A percentile compares a stretch with the other conserved stretches of the same genome.
Conservation (phyloP, 257 asterid species). For the Gentiana dahurica region DNA sequence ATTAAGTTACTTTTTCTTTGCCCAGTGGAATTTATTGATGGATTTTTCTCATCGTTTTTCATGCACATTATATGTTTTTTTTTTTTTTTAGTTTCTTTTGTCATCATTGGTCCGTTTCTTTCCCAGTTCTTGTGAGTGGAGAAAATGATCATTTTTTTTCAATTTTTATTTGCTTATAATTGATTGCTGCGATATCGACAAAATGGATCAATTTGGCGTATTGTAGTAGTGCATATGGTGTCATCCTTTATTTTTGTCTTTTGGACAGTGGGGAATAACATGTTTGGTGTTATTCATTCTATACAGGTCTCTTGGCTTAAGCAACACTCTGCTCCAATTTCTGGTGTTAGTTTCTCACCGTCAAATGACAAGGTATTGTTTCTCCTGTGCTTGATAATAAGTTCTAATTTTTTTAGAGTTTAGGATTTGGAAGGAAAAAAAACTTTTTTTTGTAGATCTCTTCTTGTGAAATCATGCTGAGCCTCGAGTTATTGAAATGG, state of each 20-base stretch:
- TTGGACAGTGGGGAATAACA: too few relatives aligned
- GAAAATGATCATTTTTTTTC: too few relatives aligned
- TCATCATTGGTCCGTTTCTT: not conserved
- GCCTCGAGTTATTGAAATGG: constrained; percentile 7
- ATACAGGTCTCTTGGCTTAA: constrained; percentile 85
- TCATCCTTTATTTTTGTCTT: too few relatives aligned
- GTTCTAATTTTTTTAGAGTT: not conserved
- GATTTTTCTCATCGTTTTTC: not conserved
- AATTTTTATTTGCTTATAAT: too few relatives aligned
- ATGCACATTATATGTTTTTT: too few relatives aligned
- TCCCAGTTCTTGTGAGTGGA: not conserved
- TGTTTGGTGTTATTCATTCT: constrained; percentile 1
- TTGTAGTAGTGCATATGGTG: constrained; percentile 5
- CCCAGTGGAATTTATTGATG: not conserved
- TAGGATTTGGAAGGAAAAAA: too few relatives aligned
- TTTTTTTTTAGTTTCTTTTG: not conserved
- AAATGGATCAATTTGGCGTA: not conserved
- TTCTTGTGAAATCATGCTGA: not conserved
- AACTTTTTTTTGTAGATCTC: not conserved
- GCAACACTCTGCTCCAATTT: constrained; percentile 97
- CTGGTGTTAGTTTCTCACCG: constrained; percentile 94
- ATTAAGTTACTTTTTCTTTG: constrained; percentile 11
- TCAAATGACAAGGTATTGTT: constrained; percentile 81
- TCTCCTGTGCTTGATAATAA: constrained; percentile 7
- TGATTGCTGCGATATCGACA: not conserved